Percentiles rank a stretch among this genome's conserved stretches.
Conservation (phyloP, 108 stramenopile genomes). For the Cylindrotheca closterium region DNA sequence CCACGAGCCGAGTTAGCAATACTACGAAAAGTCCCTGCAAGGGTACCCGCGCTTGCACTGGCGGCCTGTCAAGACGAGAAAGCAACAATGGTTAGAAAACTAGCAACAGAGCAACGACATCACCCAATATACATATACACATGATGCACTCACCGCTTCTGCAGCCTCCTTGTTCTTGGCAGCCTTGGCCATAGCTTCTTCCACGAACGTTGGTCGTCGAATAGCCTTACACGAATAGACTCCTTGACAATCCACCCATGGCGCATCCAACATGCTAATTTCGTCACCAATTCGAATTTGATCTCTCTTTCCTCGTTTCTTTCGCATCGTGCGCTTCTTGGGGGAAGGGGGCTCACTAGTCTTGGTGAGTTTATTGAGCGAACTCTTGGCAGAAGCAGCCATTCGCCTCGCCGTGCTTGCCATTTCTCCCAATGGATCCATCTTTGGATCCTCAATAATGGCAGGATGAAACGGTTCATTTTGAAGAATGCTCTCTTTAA, state of each 20-base stretch:
- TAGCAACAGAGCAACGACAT: slow-evolving; percentile 1
- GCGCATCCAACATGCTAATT: slow-evolving; percentile 79
- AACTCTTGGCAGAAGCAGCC: slow-evolving; percentile 17
- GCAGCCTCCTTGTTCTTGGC: slow-evolving; percentile 26
- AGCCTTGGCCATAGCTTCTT: slow-evolving; percentile 55
- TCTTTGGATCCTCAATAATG: slow-evolving; percentile 3
- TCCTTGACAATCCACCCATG: slow-evolving; percentile 82
- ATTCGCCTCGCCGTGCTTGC: slow-evolving; percentile 34
- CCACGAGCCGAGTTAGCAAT: slow-evolving; percentile 80
- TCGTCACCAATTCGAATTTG: slow-evolving; percentile 80
- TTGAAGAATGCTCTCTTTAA: slow-evolving; percentile 71
- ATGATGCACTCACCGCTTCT: slow-evolving; percentile 29
- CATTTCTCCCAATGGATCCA: slow-evolving; percentile 38
- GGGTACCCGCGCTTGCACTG: slow-evolving; percentile 41
- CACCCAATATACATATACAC: neutral
- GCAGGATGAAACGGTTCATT: slow-evolving; percentile 72
- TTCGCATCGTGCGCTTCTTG: slow-evolving; percentile 8
- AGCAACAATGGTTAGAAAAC: slow-evolving; percentile 1
- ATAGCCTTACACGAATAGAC: slow-evolving; percentile 87
- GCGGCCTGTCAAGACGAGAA: slow-evolving; percentile 32
- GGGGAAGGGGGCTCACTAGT: neutral
- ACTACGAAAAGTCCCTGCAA: slow-evolving; percentile 73
- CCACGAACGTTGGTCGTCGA: slow-evolving; percentile 75
- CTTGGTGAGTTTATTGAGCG: slow-evolving; percentile 19
- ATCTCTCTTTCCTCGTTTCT: slow-evolving; percentile 17